A percentile compares a stretch with the other conserved stretches of the same genome.
phyloP scores from a whole-genome alignment of 2,329 filamentous ascomycete genomes.

The Ampelomyces quisqualis region DNA sequence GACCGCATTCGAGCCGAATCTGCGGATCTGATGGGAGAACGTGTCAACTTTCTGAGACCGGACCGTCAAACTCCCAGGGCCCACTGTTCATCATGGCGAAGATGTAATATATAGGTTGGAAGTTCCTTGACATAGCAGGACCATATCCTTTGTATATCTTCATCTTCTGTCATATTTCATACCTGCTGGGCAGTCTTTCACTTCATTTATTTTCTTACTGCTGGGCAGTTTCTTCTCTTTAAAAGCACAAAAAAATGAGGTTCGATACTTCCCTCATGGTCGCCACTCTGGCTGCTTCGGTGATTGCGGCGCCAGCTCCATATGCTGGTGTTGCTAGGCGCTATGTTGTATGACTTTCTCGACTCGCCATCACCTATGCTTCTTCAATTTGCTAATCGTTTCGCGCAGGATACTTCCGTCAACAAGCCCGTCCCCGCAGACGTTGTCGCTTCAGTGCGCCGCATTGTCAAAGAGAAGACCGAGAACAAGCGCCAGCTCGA shows the following conservation, averaged over 20 bases:
- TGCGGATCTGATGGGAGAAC: constrained; percentile 1
- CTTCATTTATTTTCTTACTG: constrained; percentile 20
- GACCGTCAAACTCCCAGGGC: constrained; percentile 6
- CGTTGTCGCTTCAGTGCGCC: constrained; percentile 23
- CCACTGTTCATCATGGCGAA: constrained; percentile 1
- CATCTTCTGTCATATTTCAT: constrained; percentile 10
- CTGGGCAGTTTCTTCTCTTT: constrained; percentile 24
- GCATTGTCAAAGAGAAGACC: constrained; percentile 24
- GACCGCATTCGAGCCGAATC: not conserved
- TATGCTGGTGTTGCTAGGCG: constrained; percentile 21
- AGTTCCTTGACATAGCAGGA: not conserved
- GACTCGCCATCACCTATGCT: not conserved
- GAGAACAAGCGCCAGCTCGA: constrained; percentile 31
- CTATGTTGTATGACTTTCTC: constrained; percentile 16
- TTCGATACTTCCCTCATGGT: constrained; percentile 30
- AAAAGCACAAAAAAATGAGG: constrained; percentile 14
- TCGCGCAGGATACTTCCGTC: constrained; percentile 15
- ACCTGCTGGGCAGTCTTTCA: constrained; percentile 33
- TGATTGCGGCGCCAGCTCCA: constrained; percentile 30
- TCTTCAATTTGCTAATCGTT: not conserved
- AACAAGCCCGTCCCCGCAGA: constrained; percentile 26
- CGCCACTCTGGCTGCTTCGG: constrained; percentile 27
- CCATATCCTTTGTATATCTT: constrained; percentile 9
- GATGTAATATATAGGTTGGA: constrained; percentile 15
- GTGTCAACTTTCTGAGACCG: constrained; percentile 13